Base-by-base conservation (phyloP, 1,284 basidiomycete genomes). In the Boletus mariae region DNA sequence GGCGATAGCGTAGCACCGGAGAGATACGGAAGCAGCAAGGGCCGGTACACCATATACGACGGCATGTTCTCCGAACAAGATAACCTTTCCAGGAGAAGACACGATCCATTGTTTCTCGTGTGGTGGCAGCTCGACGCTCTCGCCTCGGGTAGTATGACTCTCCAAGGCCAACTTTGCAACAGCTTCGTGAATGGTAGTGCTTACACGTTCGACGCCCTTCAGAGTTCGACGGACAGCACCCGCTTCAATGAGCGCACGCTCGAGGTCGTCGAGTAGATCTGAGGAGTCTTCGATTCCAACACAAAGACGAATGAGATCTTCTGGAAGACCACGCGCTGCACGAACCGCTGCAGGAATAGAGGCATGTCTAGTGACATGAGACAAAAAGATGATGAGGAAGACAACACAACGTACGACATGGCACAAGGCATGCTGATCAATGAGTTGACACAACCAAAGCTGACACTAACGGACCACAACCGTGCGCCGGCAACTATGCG, bases 371-470 rank as follows among this genome's bases (percentile, higher is more conserved):
- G 34, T 51, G 40, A 56, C 43, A 47, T 52, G 53, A 52, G 23
- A 15, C 52, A 40, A 50, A 60, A 60, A 50, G 46, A 45, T 47
- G 51, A 46, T 5, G 46, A 55, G 53, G 26, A 47, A 51, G 47
- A 38, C 40, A 48, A 12, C 1, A 31, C 52, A 55, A 84, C 93
- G 74, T 72, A 96, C 94, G 94, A 97, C 97, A 99, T 99, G 62
- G 95, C 86, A 72, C 97, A 99, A 43, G 97, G 97, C 97, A 99
- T 99, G 62, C 92, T 95, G 73, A 99, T 99, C 68, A 99, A 74
- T 67, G 90, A 94, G 78, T 99, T 99, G 62, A 99, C 95, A 61
- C 93, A 95, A 31, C 97, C 97, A 69, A 99, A 99, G 64, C 92
- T 94, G 62, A 99, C 97, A 59, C 90, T 94, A 67, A 99, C 98